These are phyloP conservation scores for Magnaporthiopsis incrustans DNA, from an alignment of 2,329 filamentous ascomycete genomes.

Conservation along the genomic window DNA sequence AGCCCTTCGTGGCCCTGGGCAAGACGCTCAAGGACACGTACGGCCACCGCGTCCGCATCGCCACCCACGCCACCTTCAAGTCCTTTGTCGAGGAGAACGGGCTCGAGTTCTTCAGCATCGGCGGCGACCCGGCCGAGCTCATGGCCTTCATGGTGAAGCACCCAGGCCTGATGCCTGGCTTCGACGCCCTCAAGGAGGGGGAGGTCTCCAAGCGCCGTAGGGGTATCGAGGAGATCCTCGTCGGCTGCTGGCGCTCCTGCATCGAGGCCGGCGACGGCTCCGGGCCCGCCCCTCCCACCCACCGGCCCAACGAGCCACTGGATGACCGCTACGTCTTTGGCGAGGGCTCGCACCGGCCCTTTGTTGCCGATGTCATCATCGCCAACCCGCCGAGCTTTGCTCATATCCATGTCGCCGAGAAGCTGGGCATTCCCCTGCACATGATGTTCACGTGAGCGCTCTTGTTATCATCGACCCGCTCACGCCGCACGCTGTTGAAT, in stretches of 20 bases:
- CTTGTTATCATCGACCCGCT: too few relatives aligned
- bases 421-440: slow-evolving; percentile 55
- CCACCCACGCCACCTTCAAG: slow-evolving; percentile 63
- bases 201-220: slow-evolving; percentile 68
- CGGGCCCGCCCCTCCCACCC: slow-evolving; percentile 6
- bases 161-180: slow-evolving; percentile 74
- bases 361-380: slow-evolving; percentile 59
- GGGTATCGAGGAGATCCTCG: slow-evolving; percentile 71
- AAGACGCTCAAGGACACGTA: slow-evolving; percentile 55
- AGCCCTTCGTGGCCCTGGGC: slow-evolving; percentile 66
- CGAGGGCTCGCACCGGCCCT: slow-evolving; percentile 31
- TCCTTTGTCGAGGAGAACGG: slow-evolving; percentile 61
- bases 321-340: not conserved
- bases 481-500: not conserved
- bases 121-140: slow-evolving; percentile 66
- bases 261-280: slow-evolving; percentile 43
- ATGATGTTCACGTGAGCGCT: slow-evolving; percentile 60
- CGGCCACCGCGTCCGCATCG: slow-evolving; percentile 64
- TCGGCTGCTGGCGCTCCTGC: slow-evolving; percentile 81
- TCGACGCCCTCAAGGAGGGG: slow-evolving; percentile 67
- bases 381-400: slow-evolving; percentile 61
- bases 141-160: slow-evolving; percentile 94
- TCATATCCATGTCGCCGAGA: slow-evolving; percentile 57
- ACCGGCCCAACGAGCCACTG: slow-evolving; percentile 1
- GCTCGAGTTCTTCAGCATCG: slow-evolving; percentile 69